Base-by-base conservation (phyloP, 805 yeast species). In the Jamesozyma jinghongensis region DNA sequence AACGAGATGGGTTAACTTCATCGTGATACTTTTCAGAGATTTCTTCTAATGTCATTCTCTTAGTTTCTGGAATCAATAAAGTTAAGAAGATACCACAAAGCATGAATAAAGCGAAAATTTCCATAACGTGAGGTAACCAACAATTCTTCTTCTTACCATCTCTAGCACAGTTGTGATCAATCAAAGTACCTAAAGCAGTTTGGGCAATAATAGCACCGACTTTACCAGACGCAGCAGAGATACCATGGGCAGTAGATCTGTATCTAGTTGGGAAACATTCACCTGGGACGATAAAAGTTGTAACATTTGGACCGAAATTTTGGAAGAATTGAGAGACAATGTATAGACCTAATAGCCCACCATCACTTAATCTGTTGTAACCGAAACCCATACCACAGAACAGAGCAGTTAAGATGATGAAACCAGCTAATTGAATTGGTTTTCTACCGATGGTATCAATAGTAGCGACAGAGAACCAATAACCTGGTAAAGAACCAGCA, bases 401-500 rank as follows among this genome's bases (percentile, higher is more conserved):
- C 45, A 87, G 63, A 40, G 68, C 61, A 33, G 95, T 84, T 59
- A 85, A 73, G 40, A 84, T 57, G 49, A 73, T 44, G 70, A 86
- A 86, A 54, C 95, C 94, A 57, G 67, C 69, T 18, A 85, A 44
- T 70, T 87, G 95, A 48, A 86, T 68, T 48, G 87, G 78, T 66
- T 81, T 85, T 73, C 96, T 79, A 55, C 96, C 96, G 52, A 86
- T 53, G 30, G 67, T 71, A 66, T 86, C 96, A 45, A 86, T 61
- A 36, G 90, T 79, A 39, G 86, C 86, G 53, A 81, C 85, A 26
- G 90, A 62, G 46, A 73, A 68, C 95, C 95, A 86, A 68, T 86
- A 86, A 59, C 96, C 96, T 54, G 95, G 95, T 65, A 86, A 76
- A 35, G 92, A 75, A 72, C 97, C 96, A 42, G 97, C 97, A 74